Evolutionary conservation across 768 basidiomycete species (phyloP), one percentile per base, ranked within the genome.

Genomic region (Russula griseocarnosa): DNA sequence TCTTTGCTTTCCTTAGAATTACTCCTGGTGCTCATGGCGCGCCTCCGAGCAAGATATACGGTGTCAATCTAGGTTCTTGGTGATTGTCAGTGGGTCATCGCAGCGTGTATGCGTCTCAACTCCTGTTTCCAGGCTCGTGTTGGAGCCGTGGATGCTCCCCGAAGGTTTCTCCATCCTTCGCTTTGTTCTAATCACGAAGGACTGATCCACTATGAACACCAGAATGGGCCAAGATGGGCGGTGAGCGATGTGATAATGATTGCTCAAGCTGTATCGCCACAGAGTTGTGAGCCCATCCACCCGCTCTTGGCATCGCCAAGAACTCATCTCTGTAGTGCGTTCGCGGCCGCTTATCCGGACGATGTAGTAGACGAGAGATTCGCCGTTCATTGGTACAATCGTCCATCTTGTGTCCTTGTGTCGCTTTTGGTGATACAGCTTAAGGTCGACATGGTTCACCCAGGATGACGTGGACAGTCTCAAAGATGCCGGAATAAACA

Each of bases 131-230:
- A 90, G 90, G 90, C 79, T 92, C 55, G 73, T 92, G 0, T 72
- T 90, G 6, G 90, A 92, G 69, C 69, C 88, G n/a, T 92, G 90
- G 90, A 92, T 92, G 89, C 77, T 90, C 47, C 88, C 88, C 10
- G 75, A 79, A 72, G 86, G 86, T 86, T 64, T 5, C 14, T 24
- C 24, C 28, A 5, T 18, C 24, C 24, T 13, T 30, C 5, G 34
- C 52, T 36, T 16, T 9, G n/a, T 14, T n/a, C 8, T 14, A 24
- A 40, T 22, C 3, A 28, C 16, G 36, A 40, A 20, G 22, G 36
- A 16, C 5, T 57, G 40, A 47, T 11, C 24, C 14, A 2, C 20
- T 13, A 32, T 22, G 5, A 7, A 3, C 6, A 26, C 30, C 67
- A 86, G 90, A 81, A 79, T 92, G 90, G 90, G 24, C 74, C 2